Evolutionary conservation across 257 asterid genomes (phyloP).

Genomic region (Salvia miltiorrhiza): DNA sequence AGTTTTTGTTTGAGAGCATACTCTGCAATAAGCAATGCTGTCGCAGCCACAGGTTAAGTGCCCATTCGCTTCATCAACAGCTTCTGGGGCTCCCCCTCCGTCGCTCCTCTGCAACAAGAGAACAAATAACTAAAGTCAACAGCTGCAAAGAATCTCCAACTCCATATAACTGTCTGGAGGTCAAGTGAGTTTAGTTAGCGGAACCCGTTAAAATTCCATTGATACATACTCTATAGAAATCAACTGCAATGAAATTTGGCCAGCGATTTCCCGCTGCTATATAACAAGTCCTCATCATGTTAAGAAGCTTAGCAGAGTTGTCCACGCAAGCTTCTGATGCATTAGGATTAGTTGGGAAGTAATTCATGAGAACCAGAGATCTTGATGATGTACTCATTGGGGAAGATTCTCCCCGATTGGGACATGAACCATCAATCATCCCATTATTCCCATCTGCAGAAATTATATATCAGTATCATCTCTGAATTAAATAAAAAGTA

Average conservation of each 20-base stretch:
- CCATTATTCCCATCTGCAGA: slow-evolving; percentile 76
- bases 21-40: slow-evolving; percentile 86
- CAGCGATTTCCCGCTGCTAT: slow-evolving; percentile 68
- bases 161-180: neutral
- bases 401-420: slow-evolving; percentile 67
- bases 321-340: slow-evolving; percentile 53
- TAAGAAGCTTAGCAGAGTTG: slow-evolving; percentile 57
- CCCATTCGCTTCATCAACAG: slow-evolving; percentile 87
- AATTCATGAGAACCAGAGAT: slow-evolving; percentile 72
- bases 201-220: neutral
- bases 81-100: slow-evolving; percentile 90
- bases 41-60: slow-evolving; percentile 79
- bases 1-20: slow-evolving; percentile 18
- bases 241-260: slow-evolving; percentile 95
- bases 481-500: neutral
- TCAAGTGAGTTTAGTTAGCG: neutral
- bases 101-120: slow-evolving; percentile 62
- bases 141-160: neutral
- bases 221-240: slow-evolving; percentile 58
- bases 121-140: neutral
- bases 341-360: slow-evolving; percentile 66
- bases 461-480: neutral
- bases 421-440: slow-evolving; percentile 65
- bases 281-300: slow-evolving; percentile 63
- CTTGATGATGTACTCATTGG: slow-evolving; percentile 54